A percentile compares a stretch with the other conserved stretches of the same genome.
Evolutionary conservation across 2,329 filamentous ascomycete species (phyloP).

Genomic region (Graphilbum sp.): DNA sequence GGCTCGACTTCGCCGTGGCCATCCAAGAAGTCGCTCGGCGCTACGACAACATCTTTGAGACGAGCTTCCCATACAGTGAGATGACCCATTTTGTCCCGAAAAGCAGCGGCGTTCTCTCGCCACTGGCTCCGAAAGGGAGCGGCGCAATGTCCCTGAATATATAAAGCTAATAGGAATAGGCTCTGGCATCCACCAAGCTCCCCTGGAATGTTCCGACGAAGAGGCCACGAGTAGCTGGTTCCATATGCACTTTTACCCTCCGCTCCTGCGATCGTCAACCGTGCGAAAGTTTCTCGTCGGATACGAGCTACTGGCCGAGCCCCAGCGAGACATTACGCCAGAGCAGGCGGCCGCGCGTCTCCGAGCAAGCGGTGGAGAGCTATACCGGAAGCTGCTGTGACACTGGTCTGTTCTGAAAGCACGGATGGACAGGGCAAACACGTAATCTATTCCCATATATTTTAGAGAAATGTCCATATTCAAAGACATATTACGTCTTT

Average conservation of each 20-base stretch:
- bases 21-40: constrained; percentile 77
- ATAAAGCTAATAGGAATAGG: no score
- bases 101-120: no score
- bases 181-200: constrained; percentile 92
- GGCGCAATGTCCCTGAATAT: no score
- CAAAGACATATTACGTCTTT: no score
- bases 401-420: no score
- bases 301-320: constrained; percentile 91
- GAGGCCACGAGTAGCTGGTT: constrained; percentile 81
- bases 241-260: constrained; percentile 96
- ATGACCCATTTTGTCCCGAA: constrained; percentile 4
- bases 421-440: no score
- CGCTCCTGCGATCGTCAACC: constrained; percentile 77
- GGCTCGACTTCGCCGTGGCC: constrained; percentile 59
- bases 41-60: constrained; percentile 96
- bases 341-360: constrained; percentile 79
- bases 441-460: no score
- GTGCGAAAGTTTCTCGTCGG: constrained; percentile 94
- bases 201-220: constrained; percentile 62
- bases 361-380: constrained; percentile 57
- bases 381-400: constrained; percentile 57
- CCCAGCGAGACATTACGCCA: constrained; percentile 94
- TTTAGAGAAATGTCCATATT: no score
- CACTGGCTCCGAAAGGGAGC: no score
- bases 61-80: constrained; percentile 84